Base-by-base conservation (phyloP, 2,329 filamentous ascomycete species). In the Nigrograna mackinnonii region DNA sequence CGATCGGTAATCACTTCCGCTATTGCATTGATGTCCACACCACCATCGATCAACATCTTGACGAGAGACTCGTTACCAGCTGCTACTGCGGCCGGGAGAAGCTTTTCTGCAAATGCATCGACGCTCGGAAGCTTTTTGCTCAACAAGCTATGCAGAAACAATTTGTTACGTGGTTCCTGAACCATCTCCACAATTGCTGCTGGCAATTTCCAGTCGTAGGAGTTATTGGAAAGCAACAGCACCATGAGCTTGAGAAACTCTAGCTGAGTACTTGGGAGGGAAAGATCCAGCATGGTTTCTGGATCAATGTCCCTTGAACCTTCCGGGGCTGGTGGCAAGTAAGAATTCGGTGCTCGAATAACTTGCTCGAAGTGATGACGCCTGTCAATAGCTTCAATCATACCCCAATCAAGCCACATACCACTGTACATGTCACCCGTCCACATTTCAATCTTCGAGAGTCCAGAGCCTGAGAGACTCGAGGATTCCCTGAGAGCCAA, bases 181-280 rank as follows among this genome's bases (percentile, higher is more conserved):
- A n/a, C n/a, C n/a, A n/a, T n/a, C n/a, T n/a, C n/a, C n/a, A n/a
- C n/a, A n/a, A n/a, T n/a, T n/a, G n/a, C n/a, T n/a, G n/a, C n/a
- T n/a, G n/a, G n/a, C n/a, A n/a, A n/a, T n/a, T n/a, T n/a, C n/a
- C n/a, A n/a, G n/a, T n/a, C n/a, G n/a, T n/a, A n/a, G n/a, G n/a
- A n/a, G n/a, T n/a, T n/a, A n/a, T n/a, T n/a, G n/a, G n/a, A n/a
- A n/a, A n/a, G n/a, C n/a, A n/a, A n/a, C n/a, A n/a, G n/a, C n/a
- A n/a, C n/a, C n/a, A n/a, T n/a, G n/a, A 28, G n/a, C n/a, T 28
- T 28, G 24, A 28, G 24, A 28, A 28, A 28, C 24, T 28, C 24
- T 28, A 28, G 24, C 24, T 28, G 24, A 28, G 9, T n/a, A n/a
- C 24, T 28, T n/a, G 9, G 9, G 9, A 9, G 9, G 9, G 24